These are phyloP conservation scores for Diplodia intermedia DNA, from an alignment of 2,329 filamentous ascomycete genomes.

Conservation along the genomic window DNA sequence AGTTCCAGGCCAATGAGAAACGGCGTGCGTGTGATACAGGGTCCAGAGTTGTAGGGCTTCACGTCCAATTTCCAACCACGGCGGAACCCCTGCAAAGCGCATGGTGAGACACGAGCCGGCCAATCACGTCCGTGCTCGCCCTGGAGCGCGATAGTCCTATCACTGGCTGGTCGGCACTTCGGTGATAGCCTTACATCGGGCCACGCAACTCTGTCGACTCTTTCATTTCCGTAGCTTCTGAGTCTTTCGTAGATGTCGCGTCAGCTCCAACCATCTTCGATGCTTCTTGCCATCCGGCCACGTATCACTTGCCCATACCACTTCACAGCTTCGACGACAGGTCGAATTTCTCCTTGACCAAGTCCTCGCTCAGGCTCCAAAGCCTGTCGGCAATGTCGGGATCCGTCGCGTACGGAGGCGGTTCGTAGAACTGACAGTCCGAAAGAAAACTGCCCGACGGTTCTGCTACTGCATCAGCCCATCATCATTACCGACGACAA, in stretches of 20 bases:
- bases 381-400: slow-evolving; percentile 40
- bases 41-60: slow-evolving; percentile 7
- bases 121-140: slow-evolving; percentile 22
- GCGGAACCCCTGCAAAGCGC: slow-evolving; percentile 5
- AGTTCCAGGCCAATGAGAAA: slow-evolving; percentile 6
- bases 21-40: background rate
- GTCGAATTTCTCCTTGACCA: slow-evolving; percentile 41
- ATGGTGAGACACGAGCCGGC: slow-evolving; percentile 14
- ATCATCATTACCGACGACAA: no score
- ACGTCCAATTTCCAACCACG: background rate
- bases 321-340: slow-evolving; percentile 35
- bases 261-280: background rate
- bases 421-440: slow-evolving; percentile 38
- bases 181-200: background rate
- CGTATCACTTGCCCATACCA: background rate
- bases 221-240: slow-evolving; percentile 7
- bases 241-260: background rate
- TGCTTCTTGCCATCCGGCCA: background rate
- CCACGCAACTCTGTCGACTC: background rate
- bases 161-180: background rate
- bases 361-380: slow-evolving; percentile 45
- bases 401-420: slow-evolving; percentile 38
- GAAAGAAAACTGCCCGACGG: slow-evolving; percentile 43
- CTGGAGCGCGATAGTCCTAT: slow-evolving; percentile 5
- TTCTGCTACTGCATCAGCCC: slow-evolving; percentile 14